phyloP scores from a whole-genome alignment of 2,329 filamentous ascomycete genomes.

The Pyrenophora graminea region DNA sequence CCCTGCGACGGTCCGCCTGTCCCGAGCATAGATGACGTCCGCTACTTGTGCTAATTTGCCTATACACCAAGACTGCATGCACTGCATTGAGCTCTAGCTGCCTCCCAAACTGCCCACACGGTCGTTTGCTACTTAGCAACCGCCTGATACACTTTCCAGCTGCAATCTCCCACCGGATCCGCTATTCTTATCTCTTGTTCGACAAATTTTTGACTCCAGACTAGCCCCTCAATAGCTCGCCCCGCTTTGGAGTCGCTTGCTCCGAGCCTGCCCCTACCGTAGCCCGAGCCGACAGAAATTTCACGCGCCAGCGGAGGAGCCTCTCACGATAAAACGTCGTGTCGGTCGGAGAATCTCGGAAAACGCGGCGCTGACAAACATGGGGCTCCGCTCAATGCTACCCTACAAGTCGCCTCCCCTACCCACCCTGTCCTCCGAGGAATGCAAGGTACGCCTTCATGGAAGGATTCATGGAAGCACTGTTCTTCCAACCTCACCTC shows the following conservation, averaged over 20 bases:
- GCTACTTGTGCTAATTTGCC: slow-evolving; percentile 10
- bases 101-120: not conserved
- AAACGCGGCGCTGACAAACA: slow-evolving; percentile 9
- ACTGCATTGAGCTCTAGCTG: not conserved
- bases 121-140: no score
- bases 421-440: slow-evolving; percentile 21
- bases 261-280: slow-evolving; percentile 31
- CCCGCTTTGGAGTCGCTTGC: slow-evolving; percentile 30
- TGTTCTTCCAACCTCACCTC: slow-evolving; percentile 12
- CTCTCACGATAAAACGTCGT: slow-evolving; percentile 22
- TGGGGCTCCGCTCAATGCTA: slow-evolving; percentile 22
- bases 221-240: slow-evolving; percentile 32
- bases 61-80: slow-evolving; percentile 4
- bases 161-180: slow-evolving; percentile 17
- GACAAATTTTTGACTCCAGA: slow-evolving; percentile 26
- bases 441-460: slow-evolving; percentile 28
- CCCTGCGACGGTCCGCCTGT: slow-evolving; percentile 25
- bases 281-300: slow-evolving; percentile 30
- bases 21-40: slow-evolving; percentile 24
- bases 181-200: slow-evolving; percentile 36
- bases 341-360: slow-evolving; percentile 36
- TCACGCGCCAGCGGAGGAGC: slow-evolving; percentile 25
- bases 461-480: slow-evolving; percentile 16
- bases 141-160: slow-evolving; percentile 8
- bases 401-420: slow-evolving; percentile 22